Percentiles rank a stretch among this genome's conserved stretches.
phyloP scores from a whole-genome alignment of 208 protist genomes.

The Kentomonas sorsogonicus region DNA sequence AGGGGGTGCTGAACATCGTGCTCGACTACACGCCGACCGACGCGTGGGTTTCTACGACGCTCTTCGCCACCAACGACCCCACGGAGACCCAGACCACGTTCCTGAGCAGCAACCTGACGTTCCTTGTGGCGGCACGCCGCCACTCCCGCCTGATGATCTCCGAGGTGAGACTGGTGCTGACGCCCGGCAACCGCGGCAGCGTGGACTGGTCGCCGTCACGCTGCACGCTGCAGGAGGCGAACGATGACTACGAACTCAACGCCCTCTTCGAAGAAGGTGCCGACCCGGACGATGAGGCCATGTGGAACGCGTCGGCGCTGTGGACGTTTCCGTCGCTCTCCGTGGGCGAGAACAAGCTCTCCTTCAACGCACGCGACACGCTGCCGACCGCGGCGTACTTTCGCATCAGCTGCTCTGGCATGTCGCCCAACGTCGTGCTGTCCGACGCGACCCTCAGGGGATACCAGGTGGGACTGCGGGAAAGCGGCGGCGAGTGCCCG shows the following conservation, averaged over 20 bases:
- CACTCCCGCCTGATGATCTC: constrained; percentile 32
- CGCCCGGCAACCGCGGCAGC: constrained; percentile 9
- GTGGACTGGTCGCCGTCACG: constrained; percentile 20
- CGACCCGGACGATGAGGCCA: constrained; percentile 14
- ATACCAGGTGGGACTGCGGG: constrained; percentile 37
- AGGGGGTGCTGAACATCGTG: no score
- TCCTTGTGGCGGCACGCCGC: constrained; percentile 20
- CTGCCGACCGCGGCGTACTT: constrained; percentile 24
- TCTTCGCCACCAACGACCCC: constrained; percentile 9
- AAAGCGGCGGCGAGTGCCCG: constrained; percentile 25
- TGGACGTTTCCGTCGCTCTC: constrained; percentile 24
- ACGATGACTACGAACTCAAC: constrained; percentile 12
- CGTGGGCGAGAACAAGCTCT: constrained; percentile 28
- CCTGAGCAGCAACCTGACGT: constrained; percentile 8
- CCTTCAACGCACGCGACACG: constrained; percentile 19
- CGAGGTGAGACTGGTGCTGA: constrained; percentile 18
- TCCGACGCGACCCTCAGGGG: constrained; percentile 14
- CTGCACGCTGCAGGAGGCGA: constrained; percentile 24
- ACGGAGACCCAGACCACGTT: background rate
- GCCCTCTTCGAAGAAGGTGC: constrained; percentile 9
- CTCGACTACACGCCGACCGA: no score
- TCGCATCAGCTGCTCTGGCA: constrained; percentile 19
- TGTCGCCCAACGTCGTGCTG: constrained; percentile 16
- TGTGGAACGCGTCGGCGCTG: constrained; percentile 18
- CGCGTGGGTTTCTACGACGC: background rate